Base-by-base conservation (phyloP, 257 asterid species). In the Misopates orontium region DNA sequence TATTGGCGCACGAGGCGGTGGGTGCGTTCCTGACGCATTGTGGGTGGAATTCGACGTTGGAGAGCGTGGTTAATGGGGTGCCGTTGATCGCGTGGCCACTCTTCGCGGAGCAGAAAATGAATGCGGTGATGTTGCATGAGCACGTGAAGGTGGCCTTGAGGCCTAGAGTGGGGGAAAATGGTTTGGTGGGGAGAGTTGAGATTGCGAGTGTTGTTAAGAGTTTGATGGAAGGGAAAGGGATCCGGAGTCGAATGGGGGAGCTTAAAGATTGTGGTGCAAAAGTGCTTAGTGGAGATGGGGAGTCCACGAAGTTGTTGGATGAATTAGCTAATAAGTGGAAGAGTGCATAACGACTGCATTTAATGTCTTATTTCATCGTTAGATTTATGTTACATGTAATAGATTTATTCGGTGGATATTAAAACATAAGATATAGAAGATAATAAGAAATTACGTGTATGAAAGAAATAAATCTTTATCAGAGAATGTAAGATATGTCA, bases 61-160 rank as follows among this genome's bases (percentile, higher is more conserved):
- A 80, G 52, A 75, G 79, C 11, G 17, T 77, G 0, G 75, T 72
- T 0, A 20, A 66, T 17, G 83, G 81, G 3, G 69, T 80, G 13
- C 87, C 90, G 7, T 47, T 81, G 15, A 73, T 81, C 16, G 80
- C 78, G 14, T 84, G 90, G 90, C 90, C 90, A 8, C 76, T 84
- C 8, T 84, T 54, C 40, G 87, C 90, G 0, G 90, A 84, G 64
- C 90, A 84, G 58, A 77, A 53, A 54, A 79, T 82, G 87, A 84
- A 84, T 1, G 84, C 87, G 4, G 70, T 75, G 1, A 44, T 82
- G 78, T 31, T 84, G 10, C 20, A 45, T 1, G 82, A 77, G 62
- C 74, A 64, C 20, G 52, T 79, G 0, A 68, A 68, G 67, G 84
- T 79, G 22, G 87, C 84, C 4, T 25, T 82, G 17, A 70, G 82